phyloP scores from a whole-genome alignment of 2,329 filamentous ascomycete species.

The Fusarium duplospermum region DNA sequence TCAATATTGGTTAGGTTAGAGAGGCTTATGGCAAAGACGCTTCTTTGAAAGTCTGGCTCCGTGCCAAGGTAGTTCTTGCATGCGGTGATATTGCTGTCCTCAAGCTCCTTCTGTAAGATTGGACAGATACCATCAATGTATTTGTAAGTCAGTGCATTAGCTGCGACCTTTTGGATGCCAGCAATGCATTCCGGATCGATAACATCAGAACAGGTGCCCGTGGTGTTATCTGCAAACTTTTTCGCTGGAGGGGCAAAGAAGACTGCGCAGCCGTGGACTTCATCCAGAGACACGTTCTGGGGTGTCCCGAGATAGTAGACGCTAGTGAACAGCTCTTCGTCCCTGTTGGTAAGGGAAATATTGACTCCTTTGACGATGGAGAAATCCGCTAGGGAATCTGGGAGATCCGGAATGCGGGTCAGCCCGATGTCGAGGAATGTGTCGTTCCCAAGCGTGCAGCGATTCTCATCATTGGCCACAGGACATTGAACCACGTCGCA shows the following conservation, averaged over 20 bases:
- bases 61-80: not conserved
- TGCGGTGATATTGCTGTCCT: not conserved
- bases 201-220: conserved; percentile 1
- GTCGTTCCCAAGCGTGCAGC: not conserved
- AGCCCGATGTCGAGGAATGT: not conserved
- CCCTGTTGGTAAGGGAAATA: not conserved
- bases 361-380: conserved; percentile 1
- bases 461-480: not conserved
- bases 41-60: not conserved
- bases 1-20: conserved; percentile 4
- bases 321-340: not conserved
- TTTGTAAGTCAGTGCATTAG: not conserved
- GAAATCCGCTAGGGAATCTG: not conserved
- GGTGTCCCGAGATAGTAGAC: conserved; percentile 4
- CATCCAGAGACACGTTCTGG: not conserved
- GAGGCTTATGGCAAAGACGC: not conserved
- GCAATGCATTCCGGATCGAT: not conserved
- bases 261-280: not conserved
- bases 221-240: not conserved
- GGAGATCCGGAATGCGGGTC: conserved; percentile 5
- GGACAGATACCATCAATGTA: not conserved
- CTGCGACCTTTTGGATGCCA: not conserved
- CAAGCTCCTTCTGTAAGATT: not conserved
- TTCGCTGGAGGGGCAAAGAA: not conserved
- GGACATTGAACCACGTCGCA: conserved; percentile 6